These are phyloP conservation scores for Curvularia verruculosa DNA, from an alignment of 2,329 filamentous ascomycete species.

Conservation along the genomic window DNA sequence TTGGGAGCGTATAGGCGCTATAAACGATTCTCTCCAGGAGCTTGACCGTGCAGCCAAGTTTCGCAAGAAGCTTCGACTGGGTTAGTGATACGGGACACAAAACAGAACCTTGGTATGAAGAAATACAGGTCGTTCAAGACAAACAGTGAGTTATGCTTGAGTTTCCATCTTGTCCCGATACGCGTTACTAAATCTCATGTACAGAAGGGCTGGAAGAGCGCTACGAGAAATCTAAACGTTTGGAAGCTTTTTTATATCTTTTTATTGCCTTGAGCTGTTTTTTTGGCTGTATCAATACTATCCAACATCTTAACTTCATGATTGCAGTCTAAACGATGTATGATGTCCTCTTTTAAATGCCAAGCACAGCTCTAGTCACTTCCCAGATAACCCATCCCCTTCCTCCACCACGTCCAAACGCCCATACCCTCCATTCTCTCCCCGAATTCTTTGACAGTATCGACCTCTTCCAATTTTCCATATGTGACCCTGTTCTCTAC, in stretches of 20 bases:
- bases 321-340: background rate
- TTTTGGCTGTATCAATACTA: background rate
- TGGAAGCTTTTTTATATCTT: background rate
- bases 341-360: background rate
- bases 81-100: background rate
- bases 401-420: conserved; percentile 69
- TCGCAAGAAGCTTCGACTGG: conserved; percentile 4
- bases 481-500: conserved; percentile 14
- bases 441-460: conserved; percentile 69
- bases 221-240: background rate
- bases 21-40: background rate
- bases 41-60: background rate
- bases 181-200: background rate
- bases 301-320: background rate
- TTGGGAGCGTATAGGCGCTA: background rate
- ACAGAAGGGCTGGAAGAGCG: background rate
- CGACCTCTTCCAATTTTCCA: conserved; percentile 61
- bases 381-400: conserved; percentile 65
- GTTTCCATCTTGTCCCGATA: background rate
- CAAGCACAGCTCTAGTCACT: conserved; percentile 16
- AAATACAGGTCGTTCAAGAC: background rate
- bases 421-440: conserved; percentile 65
- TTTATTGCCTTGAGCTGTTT: background rate
- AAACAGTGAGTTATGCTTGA: background rate
- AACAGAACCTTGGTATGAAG: background rate